Conservation (phyloP, 228 moss, liverwort and hornwort genomes). For the Sphagnum magellanicum region DNA sequence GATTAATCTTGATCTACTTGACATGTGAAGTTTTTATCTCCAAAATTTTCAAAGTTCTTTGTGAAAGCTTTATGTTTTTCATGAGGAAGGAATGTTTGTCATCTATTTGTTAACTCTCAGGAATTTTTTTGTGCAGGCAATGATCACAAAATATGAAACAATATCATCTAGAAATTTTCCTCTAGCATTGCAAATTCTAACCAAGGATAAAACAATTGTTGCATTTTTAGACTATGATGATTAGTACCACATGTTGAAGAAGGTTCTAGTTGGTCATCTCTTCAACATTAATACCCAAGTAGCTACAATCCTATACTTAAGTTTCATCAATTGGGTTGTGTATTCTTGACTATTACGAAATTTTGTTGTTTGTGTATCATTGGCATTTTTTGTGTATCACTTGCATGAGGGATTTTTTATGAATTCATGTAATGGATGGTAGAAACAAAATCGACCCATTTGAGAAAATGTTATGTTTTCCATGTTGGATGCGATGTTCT, state of each 20-base stretch:
- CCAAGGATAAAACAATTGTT: slow-evolving; percentile 55
- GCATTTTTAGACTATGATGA: slow-evolving; percentile 73
- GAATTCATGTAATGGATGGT: background rate
- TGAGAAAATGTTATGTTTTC: slow-evolving; percentile 34
- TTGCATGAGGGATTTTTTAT: too few relatives aligned
- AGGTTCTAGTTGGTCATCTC: slow-evolving; percentile 39
- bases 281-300: slow-evolving; percentile 39
- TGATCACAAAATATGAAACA: slow-evolving; percentile 53
- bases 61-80: too few relatives aligned
- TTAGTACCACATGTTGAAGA: slow-evolving; percentile 63
- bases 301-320: too few relatives aligned
- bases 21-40: too few relatives aligned
- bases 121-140: slow-evolving; percentile 18
- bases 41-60: too few relatives aligned
- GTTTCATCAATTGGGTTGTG: background rate
- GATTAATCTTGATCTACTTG: background rate
- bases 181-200: slow-evolving; percentile 37
- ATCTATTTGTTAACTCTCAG: background rate
- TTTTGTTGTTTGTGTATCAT: background rate
- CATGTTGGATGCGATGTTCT: slow-evolving; percentile 49
- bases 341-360: too few relatives aligned
- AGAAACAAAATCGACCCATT: slow-evolving; percentile 45
- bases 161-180: slow-evolving; percentile 47
- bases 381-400: background rate
- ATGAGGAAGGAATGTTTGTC: background rate